Base-by-base conservation (phyloP, 495 filamentous ascomycete species). In the Monascus purpureus region DNA sequence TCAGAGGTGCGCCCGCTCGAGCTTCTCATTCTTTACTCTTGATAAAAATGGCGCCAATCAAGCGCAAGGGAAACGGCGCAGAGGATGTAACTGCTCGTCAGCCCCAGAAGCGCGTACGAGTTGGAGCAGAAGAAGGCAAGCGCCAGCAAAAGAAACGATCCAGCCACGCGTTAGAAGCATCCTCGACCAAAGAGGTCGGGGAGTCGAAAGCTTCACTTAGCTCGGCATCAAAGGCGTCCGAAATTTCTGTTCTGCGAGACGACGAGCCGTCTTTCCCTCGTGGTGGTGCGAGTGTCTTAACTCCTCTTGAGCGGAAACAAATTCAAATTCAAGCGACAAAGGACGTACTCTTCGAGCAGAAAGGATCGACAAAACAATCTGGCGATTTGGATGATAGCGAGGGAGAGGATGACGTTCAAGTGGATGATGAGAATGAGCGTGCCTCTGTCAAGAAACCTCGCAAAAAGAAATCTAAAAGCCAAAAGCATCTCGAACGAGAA, bases 271-370 rank as follows among this genome's bases (percentile, higher is more conserved):
- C 86, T 17, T 97, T 97, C 49, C 90, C 92, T 48, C 73, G 90
- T 63, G 90, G 90, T 33, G 92, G 90, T 34, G 90, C 70, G 9
- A 90, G 83, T 50, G 67, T 92, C 28, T 61, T 97, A 54, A 93
- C 90, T 6, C 86, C 90, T 15, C 66, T 97, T 31, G 90, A 97
- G 51, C 76, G 90, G 42, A 94, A 93, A 60, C 82, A 96, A 55
- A 94, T 97, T 43, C 80, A 90, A 45, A 82, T 90, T 38, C 79
- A 96, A 55, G 90, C 90, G 17, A 86, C 75, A 41, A 73, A 77
- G 46, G 90, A 97, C 67, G 87, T 88, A 15, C 65, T 96, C 6
- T 95, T 95, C 47, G 90, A 96, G 59, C 75, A 92, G 42, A 70
- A 75, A 35, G 69, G 70, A 9, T 58, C 63, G 44, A 67, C 52